Conservation (phyloP, 2,329 filamentous ascomycete species). For the Capronia epimyces region DNA sequence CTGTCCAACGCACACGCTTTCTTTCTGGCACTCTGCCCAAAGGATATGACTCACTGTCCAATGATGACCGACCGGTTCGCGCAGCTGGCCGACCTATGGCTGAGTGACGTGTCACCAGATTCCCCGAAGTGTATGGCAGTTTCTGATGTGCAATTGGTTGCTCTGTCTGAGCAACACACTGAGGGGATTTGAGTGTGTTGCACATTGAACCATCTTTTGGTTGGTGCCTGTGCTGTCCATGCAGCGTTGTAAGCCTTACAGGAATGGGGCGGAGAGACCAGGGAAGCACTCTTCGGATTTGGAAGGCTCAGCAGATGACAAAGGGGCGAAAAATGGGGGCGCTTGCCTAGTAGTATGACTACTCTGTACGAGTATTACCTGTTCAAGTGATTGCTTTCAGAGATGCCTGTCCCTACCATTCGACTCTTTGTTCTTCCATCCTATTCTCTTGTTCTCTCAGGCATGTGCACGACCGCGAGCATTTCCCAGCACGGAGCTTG, state of each 20-base stretch:
- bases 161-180: not conserved
- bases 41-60: not conserved
- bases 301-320: not conserved
- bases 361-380: not conserved
- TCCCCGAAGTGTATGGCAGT: not conserved
- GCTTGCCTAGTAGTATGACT: not conserved
- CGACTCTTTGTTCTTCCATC: not conserved
- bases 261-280: too few species aligned
- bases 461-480: constrained; percentile 3
- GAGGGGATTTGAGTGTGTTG: not conserved
- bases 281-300: too few species aligned
- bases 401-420: not conserved
- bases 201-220: not conserved
- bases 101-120: constrained; percentile 1
- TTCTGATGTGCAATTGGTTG: not conserved
- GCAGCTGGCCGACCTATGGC: constrained; percentile 1
- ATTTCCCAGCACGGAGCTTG: constrained; percentile 14
- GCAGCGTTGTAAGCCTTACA: not conserved
- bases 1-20: not conserved
- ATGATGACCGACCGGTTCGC: not conserved
- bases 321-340: not conserved
- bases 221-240: not conserved
- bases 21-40: not conserved
- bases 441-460: not conserved
- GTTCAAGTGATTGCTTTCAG: not conserved